Percentiles rank a stretch among this genome's conserved stretches.
phyloP scores from a whole-genome alignment of 1,139 yeast species.

The Candida buenavistaensis region DNA sequence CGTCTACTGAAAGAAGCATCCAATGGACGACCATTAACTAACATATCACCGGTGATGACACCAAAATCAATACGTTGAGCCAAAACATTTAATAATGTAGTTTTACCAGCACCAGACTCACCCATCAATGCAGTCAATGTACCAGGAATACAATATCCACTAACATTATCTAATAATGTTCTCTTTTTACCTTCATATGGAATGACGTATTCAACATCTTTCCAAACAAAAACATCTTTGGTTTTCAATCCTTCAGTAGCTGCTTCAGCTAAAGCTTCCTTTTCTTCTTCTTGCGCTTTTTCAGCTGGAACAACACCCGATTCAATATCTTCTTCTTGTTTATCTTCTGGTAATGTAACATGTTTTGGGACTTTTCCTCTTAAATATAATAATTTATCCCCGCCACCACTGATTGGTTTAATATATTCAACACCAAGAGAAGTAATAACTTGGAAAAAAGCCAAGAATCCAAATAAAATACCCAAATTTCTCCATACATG shows the following conservation, averaged over 20 bases:
- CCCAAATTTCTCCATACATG: slow-evolving; percentile 74
- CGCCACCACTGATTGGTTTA: slow-evolving; percentile 54
- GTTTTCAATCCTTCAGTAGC: slow-evolving; percentile 30
- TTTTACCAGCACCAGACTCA: slow-evolving; percentile 71
- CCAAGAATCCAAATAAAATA: slow-evolving; percentile 54
- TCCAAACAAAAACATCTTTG: slow-evolving; percentile 43
- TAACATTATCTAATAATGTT: slow-evolving; percentile 53
- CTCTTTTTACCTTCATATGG: slow-evolving; percentile 42
- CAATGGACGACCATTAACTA: slow-evolving; percentile 56
- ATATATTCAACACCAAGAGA: slow-evolving; percentile 51
- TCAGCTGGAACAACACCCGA: slow-evolving; percentile 4
- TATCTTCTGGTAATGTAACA: slow-evolving; percentile 22
- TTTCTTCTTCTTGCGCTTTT: slow-evolving; percentile 4
- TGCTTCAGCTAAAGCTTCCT: slow-evolving; percentile 39
- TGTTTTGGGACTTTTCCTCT: slow-evolving; percentile 50
- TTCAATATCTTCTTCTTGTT: slow-evolving; percentile 14
- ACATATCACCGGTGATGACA: slow-evolving; percentile 62
- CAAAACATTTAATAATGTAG: slow-evolving; percentile 58
- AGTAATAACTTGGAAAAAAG: slow-evolving; percentile 47
- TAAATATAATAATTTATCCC: slow-evolving; percentile 57
- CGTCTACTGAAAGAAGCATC: slow-evolving; percentile 56
- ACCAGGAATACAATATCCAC: slow-evolving; percentile 69
- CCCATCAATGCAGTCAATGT: slow-evolving; percentile 74
- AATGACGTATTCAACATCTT: slow-evolving; percentile 42
- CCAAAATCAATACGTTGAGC: slow-evolving; percentile 62